Evolutionary conservation across 441 rosid species (phyloP).

Genomic region (Syzygium malaccense): DNA sequence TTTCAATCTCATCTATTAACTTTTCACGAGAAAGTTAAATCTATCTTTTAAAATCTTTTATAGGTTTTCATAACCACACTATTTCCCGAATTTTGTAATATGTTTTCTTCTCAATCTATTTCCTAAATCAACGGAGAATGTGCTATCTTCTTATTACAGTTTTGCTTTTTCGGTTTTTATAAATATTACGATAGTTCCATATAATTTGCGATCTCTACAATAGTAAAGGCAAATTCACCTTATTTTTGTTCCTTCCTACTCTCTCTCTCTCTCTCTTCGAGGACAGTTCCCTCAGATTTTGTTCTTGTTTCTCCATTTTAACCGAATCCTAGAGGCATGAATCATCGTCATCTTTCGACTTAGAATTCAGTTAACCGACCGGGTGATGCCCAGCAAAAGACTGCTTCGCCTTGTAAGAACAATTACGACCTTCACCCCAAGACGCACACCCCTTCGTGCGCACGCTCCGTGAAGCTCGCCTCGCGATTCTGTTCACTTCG

Average conservation of each 20-base stretch:
- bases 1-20: too few species aligned
- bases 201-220: too few species aligned
- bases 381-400: background rate
- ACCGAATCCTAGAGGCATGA: background rate
- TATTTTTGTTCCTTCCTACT: background rate
- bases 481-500: conserved; percentile 16
- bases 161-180: too few species aligned
- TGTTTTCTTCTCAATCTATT: too few species aligned
- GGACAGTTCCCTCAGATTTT: background rate
- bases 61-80: too few species aligned
- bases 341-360: background rate
- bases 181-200: too few species aligned
- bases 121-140: too few species aligned
- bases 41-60: too few species aligned
- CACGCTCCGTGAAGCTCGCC: background rate
- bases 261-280: background rate
- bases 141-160: too few species aligned
- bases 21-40: too few species aligned
- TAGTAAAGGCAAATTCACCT: background rate
- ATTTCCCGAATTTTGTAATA: too few species aligned
- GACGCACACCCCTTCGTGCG: conserved; percentile 5
- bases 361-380: background rate
- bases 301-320: background rate
- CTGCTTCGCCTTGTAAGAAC: background rate
- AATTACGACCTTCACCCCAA: conserved; percentile 17